These are phyloP conservation scores for Sesbania bispinosa DNA, from an alignment of 306 rosid genomes.

Conservation along the genomic window DNA sequence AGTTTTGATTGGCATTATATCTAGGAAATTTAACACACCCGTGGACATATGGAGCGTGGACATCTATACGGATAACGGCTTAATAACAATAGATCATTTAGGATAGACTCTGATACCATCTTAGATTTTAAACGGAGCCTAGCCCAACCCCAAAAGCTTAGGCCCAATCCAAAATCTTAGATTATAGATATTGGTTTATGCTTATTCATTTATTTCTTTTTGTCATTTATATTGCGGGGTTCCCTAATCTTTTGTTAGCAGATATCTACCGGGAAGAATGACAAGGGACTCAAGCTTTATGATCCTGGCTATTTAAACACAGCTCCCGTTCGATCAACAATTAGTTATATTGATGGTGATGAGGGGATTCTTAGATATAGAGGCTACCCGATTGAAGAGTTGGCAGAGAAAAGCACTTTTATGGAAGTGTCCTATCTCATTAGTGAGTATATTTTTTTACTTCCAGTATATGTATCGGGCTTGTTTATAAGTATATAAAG, in stretches of 20 bases:
- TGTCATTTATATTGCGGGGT: constrained; percentile 12
- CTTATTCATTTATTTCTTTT: background rate
- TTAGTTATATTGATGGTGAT: constrained; percentile 89
- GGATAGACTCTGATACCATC: no score
- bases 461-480: background rate
- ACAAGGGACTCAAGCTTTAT: constrained; percentile 81
- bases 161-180: no score
- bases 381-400: constrained; percentile 91
- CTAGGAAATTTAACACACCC: no score
- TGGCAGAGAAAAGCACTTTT: constrained; percentile 84
- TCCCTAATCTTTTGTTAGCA: constrained; percentile 26
- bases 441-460: constrained; percentile 38
- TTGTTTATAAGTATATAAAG: background rate
- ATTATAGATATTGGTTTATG: no score
- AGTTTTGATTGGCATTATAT: no score
- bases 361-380: constrained; percentile 92
- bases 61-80: no score
- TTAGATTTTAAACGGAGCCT: no score
- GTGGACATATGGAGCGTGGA: no score
- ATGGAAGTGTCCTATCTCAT: constrained; percentile 82
- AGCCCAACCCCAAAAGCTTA: no score
- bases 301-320: constrained; percentile 95
- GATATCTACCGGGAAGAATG: constrained; percentile 68
- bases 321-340: constrained; percentile 88
- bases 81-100: no score